Evolutionary conservation across 2,329 filamentous ascomycete species (phyloP), one percentile per base, ranked within the genome.

Genomic region (Piedraia hortae): DNA sequence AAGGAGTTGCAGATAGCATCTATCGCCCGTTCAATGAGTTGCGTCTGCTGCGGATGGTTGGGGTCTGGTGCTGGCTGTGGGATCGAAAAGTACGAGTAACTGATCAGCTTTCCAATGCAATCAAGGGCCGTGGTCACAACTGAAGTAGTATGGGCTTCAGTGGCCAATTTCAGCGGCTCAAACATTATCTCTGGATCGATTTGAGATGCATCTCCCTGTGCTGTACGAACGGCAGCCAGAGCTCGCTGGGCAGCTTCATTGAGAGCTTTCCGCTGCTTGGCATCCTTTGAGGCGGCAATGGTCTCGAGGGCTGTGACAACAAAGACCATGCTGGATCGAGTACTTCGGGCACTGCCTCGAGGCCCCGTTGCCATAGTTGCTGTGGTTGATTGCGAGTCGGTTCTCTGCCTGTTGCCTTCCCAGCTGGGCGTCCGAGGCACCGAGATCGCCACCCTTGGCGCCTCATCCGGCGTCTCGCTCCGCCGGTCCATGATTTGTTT

Each of bases 1-100:
- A 97, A 97, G 45, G 85, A 97, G 42, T 93, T 82, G 55, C 85
- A 97, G 54, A 97, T 97, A 16, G 85, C 90, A 48, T 97, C 88
- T 39, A 97, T 97, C 27, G 88, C 85, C 32, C 82, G 64, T 49
- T 97, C 88, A 41, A 97, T 97, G 33, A 97, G 56, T 19, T 29
- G 29, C 13, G 31, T 30, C 16, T 24, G 27, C 14, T 33, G 28
- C 6, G 24, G 28, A 6, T 35, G 25, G 17, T 30, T 15, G 26
- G 29, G 2, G 22, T 21, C 10, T 2, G 26, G 21, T n/a, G 25
- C 21, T 7, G 21, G 11, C 7, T 7, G 10, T 20, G 31, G 37
- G 1, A 75, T 62, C 21, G 82, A 82, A 46, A 97, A 93, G 54
- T 93, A 93, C 10, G 85, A 90, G 46, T 90, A 97, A 38, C 82